Conservation (phyloP, 2,329 filamentous ascomycete species). For the Tolypocladium capitatum region DNA sequence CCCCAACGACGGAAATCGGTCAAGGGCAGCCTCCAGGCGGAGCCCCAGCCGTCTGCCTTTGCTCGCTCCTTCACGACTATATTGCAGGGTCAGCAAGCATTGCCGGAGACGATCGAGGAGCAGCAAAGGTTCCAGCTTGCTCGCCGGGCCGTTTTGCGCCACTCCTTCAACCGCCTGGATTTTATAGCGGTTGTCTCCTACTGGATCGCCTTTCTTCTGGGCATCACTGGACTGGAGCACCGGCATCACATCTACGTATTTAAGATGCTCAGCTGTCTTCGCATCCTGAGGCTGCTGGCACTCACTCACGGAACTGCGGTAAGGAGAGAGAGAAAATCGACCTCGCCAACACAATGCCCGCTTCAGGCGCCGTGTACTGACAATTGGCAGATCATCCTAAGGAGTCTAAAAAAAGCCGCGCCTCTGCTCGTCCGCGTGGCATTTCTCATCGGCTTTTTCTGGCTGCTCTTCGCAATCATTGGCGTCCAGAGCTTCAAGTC, state of each 20-base stretch:
- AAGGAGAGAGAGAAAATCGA: constrained; percentile 20
- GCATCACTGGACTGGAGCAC: constrained; percentile 55
- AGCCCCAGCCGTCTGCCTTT: constrained; percentile 48
- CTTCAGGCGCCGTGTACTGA: constrained; percentile 3
- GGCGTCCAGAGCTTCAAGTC: constrained; percentile 94
- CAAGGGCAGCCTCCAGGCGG: constrained; percentile 34
- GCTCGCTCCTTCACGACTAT: constrained; percentile 70
- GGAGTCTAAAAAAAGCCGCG: constrained; percentile 89
- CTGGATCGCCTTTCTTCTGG: constrained; percentile 77
- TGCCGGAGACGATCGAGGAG: constrained; percentile 53
- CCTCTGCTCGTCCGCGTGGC: constrained; percentile 85
- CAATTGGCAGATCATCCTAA: constrained; percentile 60
- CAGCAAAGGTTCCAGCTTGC: constrained; percentile 78
- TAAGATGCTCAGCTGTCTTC: constrained; percentile 89
- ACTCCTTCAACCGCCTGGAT: constrained; percentile 91
- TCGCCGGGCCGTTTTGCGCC: constrained; percentile 79
- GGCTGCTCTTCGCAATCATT: constrained; percentile 92
- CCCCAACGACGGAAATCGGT: constrained; percentile 61
- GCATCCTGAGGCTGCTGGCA: constrained; percentile 80
- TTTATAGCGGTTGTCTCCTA: constrained; percentile 91
- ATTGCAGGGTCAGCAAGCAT: constrained; percentile 45
- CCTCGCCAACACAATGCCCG: not conserved
- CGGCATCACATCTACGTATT: constrained; percentile 72
- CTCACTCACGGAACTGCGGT: constrained; percentile 88
- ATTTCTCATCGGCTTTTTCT: constrained; percentile 93